A percentile compares a stretch with the other conserved stretches of the same genome.
Conservation (phyloP, 768 basidiomycete species). For the Cystofilobasidium ferigula region DNA sequence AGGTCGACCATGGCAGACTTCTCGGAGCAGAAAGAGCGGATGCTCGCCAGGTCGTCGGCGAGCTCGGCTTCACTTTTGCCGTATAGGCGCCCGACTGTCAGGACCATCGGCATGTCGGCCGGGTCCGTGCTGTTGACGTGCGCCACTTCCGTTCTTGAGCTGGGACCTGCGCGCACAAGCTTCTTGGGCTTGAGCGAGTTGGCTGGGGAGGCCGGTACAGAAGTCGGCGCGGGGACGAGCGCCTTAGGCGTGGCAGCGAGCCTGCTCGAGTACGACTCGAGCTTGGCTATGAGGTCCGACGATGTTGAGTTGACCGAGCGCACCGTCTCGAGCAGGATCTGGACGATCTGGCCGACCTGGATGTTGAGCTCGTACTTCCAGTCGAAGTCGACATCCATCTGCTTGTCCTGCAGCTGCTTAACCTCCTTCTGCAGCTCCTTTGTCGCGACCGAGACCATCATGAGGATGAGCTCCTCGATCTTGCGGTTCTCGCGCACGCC, state of each 20-base stretch:
- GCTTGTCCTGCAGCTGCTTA: slow-evolving; percentile 41
- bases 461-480: slow-evolving; percentile 91
- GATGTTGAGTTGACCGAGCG: slow-evolving; percentile 62
- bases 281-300: slow-evolving; percentile 64
- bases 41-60: slow-evolving; percentile 60
- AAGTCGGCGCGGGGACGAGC: not conserved
- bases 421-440: slow-evolving; percentile 81
- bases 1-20: slow-evolving; percentile 80
- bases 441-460: slow-evolving; percentile 87
- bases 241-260: slow-evolving; percentile 49
- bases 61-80: slow-evolving; percentile 58
- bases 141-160: not conserved
- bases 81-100: slow-evolving; percentile 59
- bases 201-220: not conserved
- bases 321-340: slow-evolving; percentile 70
- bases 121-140: slow-evolving; percentile 34
- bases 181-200: slow-evolving; percentile 11
- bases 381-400: slow-evolving; percentile 48
- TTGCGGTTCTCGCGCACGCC: slow-evolving; percentile 94
- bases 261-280: slow-evolving; percentile 75
- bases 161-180: not conserved
- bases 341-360: slow-evolving; percentile 80
- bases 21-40: slow-evolving; percentile 58
- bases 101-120: slow-evolving; percentile 67
- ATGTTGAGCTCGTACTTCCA: slow-evolving; percentile 91